Base-by-base conservation (phyloP, 2,329 filamentous ascomycete species). In the Aspergillus pseudoviridinutans region DNA sequence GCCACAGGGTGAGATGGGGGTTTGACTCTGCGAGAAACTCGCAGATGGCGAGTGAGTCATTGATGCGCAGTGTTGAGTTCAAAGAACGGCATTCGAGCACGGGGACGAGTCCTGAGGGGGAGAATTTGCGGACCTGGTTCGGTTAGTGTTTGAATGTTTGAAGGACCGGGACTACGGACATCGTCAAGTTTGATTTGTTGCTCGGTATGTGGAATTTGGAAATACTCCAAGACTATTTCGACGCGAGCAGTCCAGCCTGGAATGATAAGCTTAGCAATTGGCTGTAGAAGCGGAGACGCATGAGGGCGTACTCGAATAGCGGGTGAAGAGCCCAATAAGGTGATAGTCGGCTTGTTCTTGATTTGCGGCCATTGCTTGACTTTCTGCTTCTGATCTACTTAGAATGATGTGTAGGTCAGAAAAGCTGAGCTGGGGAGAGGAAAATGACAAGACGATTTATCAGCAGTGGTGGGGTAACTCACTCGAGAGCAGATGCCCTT, bases 161-260 rank as follows among this genome's bases (percentile, higher is more conserved):
- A 38, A 22, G 22, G 25, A 32, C 49, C 29, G 46, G 25, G 17
- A 20, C 22, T 6, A 51, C 29, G 17, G 63, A 72, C 70, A 49
- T 72, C 66, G n/a, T 63, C 51, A 2, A 72, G 53, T 5, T 61
- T 63, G 2, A 69, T 38, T 28, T 68, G 62, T 49, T 68, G 57
- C 12, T 54, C 50, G 0, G 65, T 65, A 54, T 73, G 62, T 4
- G 66, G 66, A 25, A 74, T 73, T 14, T 67, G 54, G 55, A 73
- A 74, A 58, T 73, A 74, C 52, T 74, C 68, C 38, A 74, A 55
- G 8, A 74, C 63, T 3, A 66, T 62, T 41, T 70, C 69, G 4
- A 73, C 68, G 22, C 71, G 70, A 2, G 64, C 60, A 20, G 71
- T 73, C 71, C 71, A 74, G 55, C 71, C 71, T 74, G 22, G n/a